Conservation (phyloP, 139 green algal genomes). For the Auxenochlorella pyrenoidosa region DNA sequence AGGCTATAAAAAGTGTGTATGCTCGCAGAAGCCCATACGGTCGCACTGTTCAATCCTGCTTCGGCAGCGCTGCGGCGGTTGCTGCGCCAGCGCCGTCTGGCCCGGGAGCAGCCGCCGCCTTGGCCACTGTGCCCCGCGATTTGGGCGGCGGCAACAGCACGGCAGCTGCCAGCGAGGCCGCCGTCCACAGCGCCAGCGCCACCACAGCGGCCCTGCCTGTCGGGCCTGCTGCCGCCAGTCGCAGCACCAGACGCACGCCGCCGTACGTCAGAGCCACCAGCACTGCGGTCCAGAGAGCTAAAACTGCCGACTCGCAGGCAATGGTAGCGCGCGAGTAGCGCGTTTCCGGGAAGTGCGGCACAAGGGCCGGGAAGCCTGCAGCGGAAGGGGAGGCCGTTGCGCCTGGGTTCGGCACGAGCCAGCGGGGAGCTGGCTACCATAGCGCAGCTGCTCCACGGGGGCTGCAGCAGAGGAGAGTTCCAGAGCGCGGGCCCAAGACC, state of each 20-base stretch:
- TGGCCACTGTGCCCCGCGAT: no score
- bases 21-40: no score
- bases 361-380: constrained; percentile 18
- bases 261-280: neutral
- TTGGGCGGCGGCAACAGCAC: constrained; percentile 1
- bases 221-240: neutral
- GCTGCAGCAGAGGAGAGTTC: no score
- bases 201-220: neutral
- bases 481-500: no score
- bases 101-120: neutral
- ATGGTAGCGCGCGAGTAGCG: neutral
- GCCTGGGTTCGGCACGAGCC: no score
- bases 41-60: neutral
- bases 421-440: no score
- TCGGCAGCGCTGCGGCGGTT: neutral
- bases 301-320: neutral
- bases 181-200: neutral
- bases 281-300: constrained; percentile 4
- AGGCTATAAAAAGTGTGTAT: no score
- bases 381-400: no score
- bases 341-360: neutral
- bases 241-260: neutral
- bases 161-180: constrained; percentile 13
- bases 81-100: neutral
- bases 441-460: no score